Evolutionary conservation across 768 basidiomycete genomes (phyloP).

Genomic region (Russula vinacea): DNA sequence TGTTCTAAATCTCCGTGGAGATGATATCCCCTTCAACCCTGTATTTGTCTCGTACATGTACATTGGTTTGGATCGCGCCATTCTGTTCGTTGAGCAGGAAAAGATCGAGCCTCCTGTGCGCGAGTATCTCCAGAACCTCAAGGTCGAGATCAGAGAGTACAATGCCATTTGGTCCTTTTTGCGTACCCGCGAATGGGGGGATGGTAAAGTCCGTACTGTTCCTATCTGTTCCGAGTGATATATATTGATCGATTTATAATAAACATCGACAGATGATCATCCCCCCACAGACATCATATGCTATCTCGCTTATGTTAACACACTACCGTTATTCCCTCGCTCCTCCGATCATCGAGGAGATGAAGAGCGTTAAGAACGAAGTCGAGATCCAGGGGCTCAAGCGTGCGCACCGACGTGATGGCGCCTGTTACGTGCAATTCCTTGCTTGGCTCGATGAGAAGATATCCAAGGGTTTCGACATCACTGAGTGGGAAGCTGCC

Average conservation of each 20-base stretch:
- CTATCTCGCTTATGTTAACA: slow-evolving; percentile 81
- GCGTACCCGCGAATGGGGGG: slow-evolving; percentile 69
- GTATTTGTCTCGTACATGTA: slow-evolving; percentile 87
- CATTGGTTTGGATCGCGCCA: slow-evolving; percentile 55
- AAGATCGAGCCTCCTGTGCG: slow-evolving; percentile 61
- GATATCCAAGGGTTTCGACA: slow-evolving; percentile 68
- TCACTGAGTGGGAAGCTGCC: slow-evolving; percentile 91
- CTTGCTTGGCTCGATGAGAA: slow-evolving; percentile 89
- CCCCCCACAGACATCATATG: slow-evolving; percentile 71
- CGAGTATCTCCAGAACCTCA: slow-evolving; percentile 54
- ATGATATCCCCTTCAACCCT: slow-evolving; percentile 89
- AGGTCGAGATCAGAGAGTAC: slow-evolving; percentile 62
- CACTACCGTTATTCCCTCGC: slow-evolving; percentile 74
- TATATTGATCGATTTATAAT: slow-evolving; percentile 3
- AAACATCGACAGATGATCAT: slow-evolving; percentile 52
- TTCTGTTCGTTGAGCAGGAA: slow-evolving; percentile 71
- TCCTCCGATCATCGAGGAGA: slow-evolving; percentile 66
- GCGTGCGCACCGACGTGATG: slow-evolving; percentile 86
- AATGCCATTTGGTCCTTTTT: slow-evolving; percentile 79
- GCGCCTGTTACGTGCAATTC: slow-evolving; percentile 79
- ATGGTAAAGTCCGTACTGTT: slow-evolving; percentile 56
- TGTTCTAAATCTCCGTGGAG: slow-evolving; percentile 82
- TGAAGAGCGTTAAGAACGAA: slow-evolving; percentile 87
- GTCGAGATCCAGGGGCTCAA: slow-evolving; percentile 80
- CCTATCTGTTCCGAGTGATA: not conserved